Evolutionary conservation across 441 rosid species (phyloP).

Genomic region (Brassica balearica): DNA sequence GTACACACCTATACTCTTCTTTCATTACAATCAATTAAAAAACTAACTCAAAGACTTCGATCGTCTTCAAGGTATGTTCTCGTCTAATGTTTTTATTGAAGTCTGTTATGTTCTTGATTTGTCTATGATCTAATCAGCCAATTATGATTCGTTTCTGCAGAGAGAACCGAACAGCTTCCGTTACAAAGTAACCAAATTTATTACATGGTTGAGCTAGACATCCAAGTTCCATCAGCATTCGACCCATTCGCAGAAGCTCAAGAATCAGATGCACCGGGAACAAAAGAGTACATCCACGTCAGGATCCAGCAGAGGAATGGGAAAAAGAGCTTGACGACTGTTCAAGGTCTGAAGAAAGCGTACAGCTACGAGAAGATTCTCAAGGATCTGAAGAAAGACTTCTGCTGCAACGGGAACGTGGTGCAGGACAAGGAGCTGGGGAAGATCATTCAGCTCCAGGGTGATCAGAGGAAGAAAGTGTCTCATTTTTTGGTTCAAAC

Average conservation of each 20-base stretch:
- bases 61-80: slow-evolving; percentile 30
- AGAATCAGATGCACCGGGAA: slow-evolving; percentile 57
- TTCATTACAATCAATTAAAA: slow-evolving; percentile 15
- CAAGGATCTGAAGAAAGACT: slow-evolving; percentile 63
- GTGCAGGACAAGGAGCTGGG: slow-evolving; percentile 68
- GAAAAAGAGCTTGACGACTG: slow-evolving; percentile 66
- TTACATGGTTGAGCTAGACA: slow-evolving; percentile 74
- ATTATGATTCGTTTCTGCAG: background rate
- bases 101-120: background rate
- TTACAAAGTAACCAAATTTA: slow-evolving; percentile 48
- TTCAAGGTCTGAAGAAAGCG: slow-evolving; percentile 64
- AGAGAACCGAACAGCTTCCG: slow-evolving; percentile 5
- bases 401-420: slow-evolving; percentile 71
- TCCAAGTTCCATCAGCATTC: slow-evolving; percentile 62
- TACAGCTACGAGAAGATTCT: slow-evolving; percentile 63
- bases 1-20: background rate
- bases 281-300: slow-evolving; percentile 63
- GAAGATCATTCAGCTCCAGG: slow-evolving; percentile 82
- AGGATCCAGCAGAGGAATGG: slow-evolving; percentile 79
- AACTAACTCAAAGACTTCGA: background rate
- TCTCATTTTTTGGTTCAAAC: slow-evolving; percentile 62
- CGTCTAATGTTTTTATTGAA: background rate
- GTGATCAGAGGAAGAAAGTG: slow-evolving; percentile 85
- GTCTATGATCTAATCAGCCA: background rate
- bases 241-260: slow-evolving; percentile 79